Conservation (phyloP, 148 eudicot species). For the Tetragonia tetragonoides region DNA sequence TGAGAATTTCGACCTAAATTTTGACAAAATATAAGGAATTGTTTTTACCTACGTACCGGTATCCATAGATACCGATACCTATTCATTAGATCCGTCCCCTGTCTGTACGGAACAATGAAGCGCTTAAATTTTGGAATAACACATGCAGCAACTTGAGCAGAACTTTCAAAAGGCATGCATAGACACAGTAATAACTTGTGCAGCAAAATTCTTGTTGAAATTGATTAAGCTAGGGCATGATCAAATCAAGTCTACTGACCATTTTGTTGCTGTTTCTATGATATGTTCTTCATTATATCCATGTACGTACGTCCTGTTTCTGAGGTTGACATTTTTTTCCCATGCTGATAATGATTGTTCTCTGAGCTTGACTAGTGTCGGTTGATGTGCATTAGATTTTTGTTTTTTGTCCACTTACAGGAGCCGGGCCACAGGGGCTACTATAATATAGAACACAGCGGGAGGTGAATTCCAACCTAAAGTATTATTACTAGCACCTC, state of each 20-base stretch:
- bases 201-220: constrained; percentile 16
- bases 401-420: too few relatives aligned
- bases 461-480: background rate
- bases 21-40: too few relatives aligned
- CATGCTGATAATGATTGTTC: background rate
- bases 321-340: background rate
- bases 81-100: too few relatives aligned
- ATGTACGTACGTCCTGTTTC: constrained; percentile 30
- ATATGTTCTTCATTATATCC: constrained; percentile 33
- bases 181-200: too few relatives aligned
- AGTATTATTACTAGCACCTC: too few relatives aligned
- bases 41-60: too few relatives aligned
- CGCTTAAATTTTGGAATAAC: background rate
- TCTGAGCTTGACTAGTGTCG: background rate
- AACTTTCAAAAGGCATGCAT: background rate
- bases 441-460: too few relatives aligned
- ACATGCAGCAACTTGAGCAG: constrained; percentile 30
- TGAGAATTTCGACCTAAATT: too few relatives aligned
- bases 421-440: too few relatives aligned
- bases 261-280: constrained; percentile 30
- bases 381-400: background rate
- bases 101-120: too few relatives aligned
- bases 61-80: too few relatives aligned
- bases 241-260: constrained; percentile 27
- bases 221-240: constrained; percentile 23